phyloP scores from a whole-genome alignment of 2,329 filamentous ascomycete species.

The Gaeumannomyces sp. region DNA sequence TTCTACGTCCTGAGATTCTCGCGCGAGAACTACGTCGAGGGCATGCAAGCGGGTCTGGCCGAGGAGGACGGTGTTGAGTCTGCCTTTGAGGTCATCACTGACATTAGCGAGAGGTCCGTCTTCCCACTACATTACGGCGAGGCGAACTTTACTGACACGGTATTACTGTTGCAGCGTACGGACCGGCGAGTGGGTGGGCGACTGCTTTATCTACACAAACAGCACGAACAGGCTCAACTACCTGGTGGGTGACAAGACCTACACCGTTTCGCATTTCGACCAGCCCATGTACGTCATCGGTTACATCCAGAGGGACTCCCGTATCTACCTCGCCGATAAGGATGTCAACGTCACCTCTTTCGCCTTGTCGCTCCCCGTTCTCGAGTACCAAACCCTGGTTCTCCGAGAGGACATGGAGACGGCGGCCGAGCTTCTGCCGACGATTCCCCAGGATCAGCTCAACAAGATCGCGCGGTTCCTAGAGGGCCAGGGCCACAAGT shows the following conservation, averaged over 20 bases:
- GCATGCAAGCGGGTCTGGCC: conserved; percentile 71
- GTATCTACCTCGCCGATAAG: conserved; percentile 92
- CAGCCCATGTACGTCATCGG: conserved; percentile 91
- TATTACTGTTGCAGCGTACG: conserved; percentile 55
- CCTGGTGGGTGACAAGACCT: conserved; percentile 94
- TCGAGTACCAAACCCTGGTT: conserved; percentile 96
- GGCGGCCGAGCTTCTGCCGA: conserved; percentile 75
- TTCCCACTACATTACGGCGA: too few relatives aligned
- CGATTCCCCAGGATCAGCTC: conserved; percentile 85
- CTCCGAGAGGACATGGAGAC: conserved; percentile 90
- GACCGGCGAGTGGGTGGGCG: conserved; percentile 95
- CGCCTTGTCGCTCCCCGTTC: conserved; percentile 79
- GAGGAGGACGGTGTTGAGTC: conserved; percentile 91
- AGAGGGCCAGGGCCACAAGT: conserved; percentile 95
- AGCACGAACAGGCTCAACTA: conserved; percentile 95
- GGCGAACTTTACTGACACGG: conserved; percentile 17
- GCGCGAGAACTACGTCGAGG: conserved; percentile 79
- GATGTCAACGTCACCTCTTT: conserved; percentile 91
- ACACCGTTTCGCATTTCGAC: conserved; percentile 96
- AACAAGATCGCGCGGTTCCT: conserved; percentile 98
- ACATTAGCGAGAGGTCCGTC: conserved; percentile 78
- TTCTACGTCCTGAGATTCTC: conserved; percentile 94
- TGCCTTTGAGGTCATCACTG: conserved; percentile 92
- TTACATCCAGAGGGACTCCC: conserved; percentile 91
- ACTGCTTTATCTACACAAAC: conserved; percentile 99